Conservation (phyloP, 2,329 filamentous ascomycete species). For the Xylariaceae sp. region DNA sequence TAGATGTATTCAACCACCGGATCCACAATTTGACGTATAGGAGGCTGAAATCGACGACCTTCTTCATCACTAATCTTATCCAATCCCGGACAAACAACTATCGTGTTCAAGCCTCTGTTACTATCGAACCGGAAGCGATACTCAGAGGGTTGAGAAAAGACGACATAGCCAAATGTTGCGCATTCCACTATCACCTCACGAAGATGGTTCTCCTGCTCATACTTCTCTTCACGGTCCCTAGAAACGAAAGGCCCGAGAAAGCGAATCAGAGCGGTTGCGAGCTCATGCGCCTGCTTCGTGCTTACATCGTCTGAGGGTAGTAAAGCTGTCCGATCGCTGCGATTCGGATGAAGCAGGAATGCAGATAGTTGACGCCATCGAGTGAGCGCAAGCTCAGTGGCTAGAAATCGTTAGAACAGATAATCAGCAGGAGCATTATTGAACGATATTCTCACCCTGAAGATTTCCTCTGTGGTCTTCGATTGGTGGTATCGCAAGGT, state of each 20-base stretch:
- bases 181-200: constrained; percentile 48
- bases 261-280: constrained; percentile 43
- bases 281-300: constrained; percentile 39
- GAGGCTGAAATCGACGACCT: constrained; percentile 25
- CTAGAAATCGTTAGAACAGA: constrained; percentile 21
- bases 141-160: constrained; percentile 51
- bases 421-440: neutral
- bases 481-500: constrained; percentile 37
- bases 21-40: constrained; percentile 22
- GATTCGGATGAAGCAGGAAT: constrained; percentile 49
- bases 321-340: constrained; percentile 45
- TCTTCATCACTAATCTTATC: constrained; percentile 34
- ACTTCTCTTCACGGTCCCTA: constrained; percentile 32
- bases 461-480: constrained; percentile 34
- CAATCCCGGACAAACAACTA: constrained; percentile 35
- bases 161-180: constrained; percentile 48
- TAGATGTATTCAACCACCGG: constrained; percentile 29
- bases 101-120: constrained; percentile 9
- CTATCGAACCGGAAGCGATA: constrained; percentile 40
- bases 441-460: constrained; percentile 38
- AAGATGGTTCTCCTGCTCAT: constrained; percentile 47
- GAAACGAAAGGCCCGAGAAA: constrained; percentile 45
- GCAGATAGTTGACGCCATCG: constrained; percentile 51
- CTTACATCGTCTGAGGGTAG: constrained; percentile 37
- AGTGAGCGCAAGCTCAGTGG: constrained; percentile 43